A percentile compares a stretch with the other conserved stretches of the same genome.
These are phyloP conservation scores for Mortierella sp. DNA, from an alignment of 371 early-diverging fungal genomes.

Conservation along the genomic window DNA sequence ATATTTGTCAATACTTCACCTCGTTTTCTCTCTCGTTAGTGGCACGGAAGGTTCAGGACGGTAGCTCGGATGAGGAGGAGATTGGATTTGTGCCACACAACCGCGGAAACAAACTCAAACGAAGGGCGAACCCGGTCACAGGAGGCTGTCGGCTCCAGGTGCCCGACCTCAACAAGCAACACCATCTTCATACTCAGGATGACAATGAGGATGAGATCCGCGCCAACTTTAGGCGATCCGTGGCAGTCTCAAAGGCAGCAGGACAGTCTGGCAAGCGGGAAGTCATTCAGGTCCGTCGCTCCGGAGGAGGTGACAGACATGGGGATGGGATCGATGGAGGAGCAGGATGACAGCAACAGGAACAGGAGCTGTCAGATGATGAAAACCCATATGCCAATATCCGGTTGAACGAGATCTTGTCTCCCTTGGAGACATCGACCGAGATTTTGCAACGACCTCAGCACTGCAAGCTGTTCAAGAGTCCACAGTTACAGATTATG, in stretches of 20 bases:
- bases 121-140: conserved; percentile 34
- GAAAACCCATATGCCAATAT: conserved; percentile 55
- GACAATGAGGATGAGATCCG: conserved; percentile 36
- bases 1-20: background rate
- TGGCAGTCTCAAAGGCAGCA: conserved; percentile 5
- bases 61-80: conserved; percentile 52
- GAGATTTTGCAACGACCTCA: conserved; percentile 50
- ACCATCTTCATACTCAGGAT: background rate
- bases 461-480: conserved; percentile 41
- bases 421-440: conserved; percentile 48
- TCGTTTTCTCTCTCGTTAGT: conserved; percentile 10
- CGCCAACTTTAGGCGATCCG: conserved; percentile 30
- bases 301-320: background rate
- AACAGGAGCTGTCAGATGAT: conserved; percentile 35
- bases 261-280: conserved; percentile 19
- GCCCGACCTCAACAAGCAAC: conserved; percentile 11
- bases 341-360: background rate
- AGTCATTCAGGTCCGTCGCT: conserved; percentile 27
- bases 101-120: conserved; percentile 56
- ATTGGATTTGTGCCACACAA: conserved; percentile 49
- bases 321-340: conserved; percentile 3
- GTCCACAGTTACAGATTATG: conserved; percentile 57
- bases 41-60: conserved; percentile 37
- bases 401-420: conserved; percentile 44
- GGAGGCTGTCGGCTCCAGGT: conserved; percentile 44